These are phyloP conservation scores for Phytophthora lateralis DNA, from an alignment of 352 stramenopile genomes.

Conservation along the genomic window DNA sequence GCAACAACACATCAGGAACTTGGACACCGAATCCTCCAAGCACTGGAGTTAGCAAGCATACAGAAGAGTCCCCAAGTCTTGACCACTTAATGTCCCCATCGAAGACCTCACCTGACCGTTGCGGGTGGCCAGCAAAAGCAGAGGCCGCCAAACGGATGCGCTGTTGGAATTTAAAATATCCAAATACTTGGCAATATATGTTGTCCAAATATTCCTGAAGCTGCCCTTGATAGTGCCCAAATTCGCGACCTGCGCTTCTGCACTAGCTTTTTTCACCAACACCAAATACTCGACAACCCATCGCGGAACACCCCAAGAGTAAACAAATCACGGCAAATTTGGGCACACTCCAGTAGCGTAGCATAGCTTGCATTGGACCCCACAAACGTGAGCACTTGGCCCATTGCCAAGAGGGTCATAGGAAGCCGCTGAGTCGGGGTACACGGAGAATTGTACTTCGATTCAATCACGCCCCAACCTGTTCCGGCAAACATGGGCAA, in stretches of 20 bases:
- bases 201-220: conserved; percentile 8
- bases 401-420: conserved; percentile 31
- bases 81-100: conserved; percentile 28
- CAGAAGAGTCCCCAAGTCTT: conserved; percentile 31
- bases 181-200: conserved; percentile 3
- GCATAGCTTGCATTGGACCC: conserved; percentile 12
- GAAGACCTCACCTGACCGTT: background rate
- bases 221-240: background rate
- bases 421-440: conserved; percentile 23
- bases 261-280: background rate
- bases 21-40: background rate
- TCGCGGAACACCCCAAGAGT: conserved; percentile 18
- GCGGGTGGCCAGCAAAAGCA: background rate
- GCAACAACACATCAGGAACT: conserved; percentile 21
- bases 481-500: conserved; percentile 23
- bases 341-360: background rate
- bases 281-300: conserved; percentile 19
- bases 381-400: conserved; percentile 37
- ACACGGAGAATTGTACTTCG: conserved; percentile 29
- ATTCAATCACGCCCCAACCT: conserved; percentile 13
- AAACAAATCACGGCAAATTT: conserved; percentile 12
- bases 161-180: background rate
- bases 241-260: background rate
- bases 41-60: conserved; percentile 25
- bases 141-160: conserved; percentile 14